Percentiles rank a stretch among this genome's conserved stretches.
Conservation (phyloP, 1,284 basidiomycete genomes). For the Ceraceosorus guamensis region DNA sequence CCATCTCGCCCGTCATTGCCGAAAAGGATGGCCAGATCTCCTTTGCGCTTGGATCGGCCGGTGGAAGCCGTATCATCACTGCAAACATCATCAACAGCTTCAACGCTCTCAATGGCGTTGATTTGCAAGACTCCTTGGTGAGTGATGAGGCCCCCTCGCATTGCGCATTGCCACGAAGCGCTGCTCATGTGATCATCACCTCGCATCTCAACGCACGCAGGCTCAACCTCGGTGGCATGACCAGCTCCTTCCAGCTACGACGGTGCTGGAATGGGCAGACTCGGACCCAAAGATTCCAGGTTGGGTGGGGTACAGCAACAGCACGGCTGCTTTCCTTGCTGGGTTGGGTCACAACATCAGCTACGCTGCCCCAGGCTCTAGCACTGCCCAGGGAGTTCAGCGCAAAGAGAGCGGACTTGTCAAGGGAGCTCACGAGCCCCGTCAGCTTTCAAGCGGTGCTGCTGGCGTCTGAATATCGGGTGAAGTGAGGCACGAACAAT, state of each 20-base stretch:
- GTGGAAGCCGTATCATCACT: conserved; percentile 51
- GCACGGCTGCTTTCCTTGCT: conserved; percentile 44
- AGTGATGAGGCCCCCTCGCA: background rate
- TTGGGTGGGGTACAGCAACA: conserved; percentile 47
- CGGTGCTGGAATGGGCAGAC: conserved; percentile 45
- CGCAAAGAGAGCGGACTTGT: conserved; percentile 17
- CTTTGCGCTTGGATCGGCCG: conserved; percentile 49
- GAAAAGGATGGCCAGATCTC: conserved; percentile 43
- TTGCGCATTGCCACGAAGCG: too few species aligned
- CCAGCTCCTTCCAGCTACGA: conserved; percentile 46
- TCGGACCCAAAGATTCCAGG: conserved; percentile 24
- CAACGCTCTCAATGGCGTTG: conserved; percentile 27
- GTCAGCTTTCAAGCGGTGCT: conserved; percentile 35
- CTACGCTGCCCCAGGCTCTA: conserved; percentile 25
- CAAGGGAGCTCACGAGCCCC: conserved; percentile 28
- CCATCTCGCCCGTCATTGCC: conserved; percentile 67
- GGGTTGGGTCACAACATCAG: conserved; percentile 46
- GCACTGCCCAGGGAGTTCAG: conserved; percentile 34
- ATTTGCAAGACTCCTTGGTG: conserved; percentile 25
- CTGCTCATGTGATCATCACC: too few species aligned
- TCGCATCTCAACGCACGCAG: background rate
- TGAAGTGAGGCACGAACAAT: too few species aligned
- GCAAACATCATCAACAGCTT: conserved; percentile 49
- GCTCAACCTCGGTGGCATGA: conserved; percentile 51
- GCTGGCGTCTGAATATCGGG: conserved; percentile 14